Conservation (phyloP, 306 rosid species). For the Prosopis cineraria region DNA sequence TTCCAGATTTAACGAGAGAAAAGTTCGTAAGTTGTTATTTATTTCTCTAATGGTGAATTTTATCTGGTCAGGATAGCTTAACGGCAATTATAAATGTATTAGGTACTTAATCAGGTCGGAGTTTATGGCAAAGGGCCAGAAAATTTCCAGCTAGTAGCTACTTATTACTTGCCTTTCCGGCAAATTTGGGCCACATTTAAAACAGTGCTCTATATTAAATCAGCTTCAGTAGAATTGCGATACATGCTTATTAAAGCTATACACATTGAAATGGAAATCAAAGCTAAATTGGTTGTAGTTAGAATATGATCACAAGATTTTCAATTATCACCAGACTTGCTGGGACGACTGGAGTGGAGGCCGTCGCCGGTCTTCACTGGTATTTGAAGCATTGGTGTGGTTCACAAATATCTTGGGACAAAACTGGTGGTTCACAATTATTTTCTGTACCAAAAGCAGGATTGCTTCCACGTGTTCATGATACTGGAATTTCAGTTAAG, state of each 20-base stretch:
- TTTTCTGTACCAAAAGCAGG: slow-evolving; percentile 65
- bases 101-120: neutral
- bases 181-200: neutral
- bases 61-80: neutral
- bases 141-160: neutral
- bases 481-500: slow-evolving; percentile 53
- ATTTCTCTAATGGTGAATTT: neutral
- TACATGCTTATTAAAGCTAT: neutral
- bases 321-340: slow-evolving; percentile 46
- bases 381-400: slow-evolving; percentile 77
- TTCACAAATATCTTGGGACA: slow-evolving; percentile 89
- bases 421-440: slow-evolving; percentile 81
- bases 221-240: neutral
- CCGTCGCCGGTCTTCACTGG: slow-evolving; percentile 83
- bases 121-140: neutral
- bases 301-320: slow-evolving; percentile 16
- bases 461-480: slow-evolving; percentile 55
- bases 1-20: neutral
- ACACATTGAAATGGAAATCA: neutral
- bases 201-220: too few relatives aligned
- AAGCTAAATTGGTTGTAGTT: neutral
- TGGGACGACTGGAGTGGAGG: slow-evolving; percentile 85
- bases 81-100: neutral
- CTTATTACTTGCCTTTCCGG: neutral
- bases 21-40: neutral